Evolutionary conservation across 1,139 yeast genomes (phyloP), one percentile per base, ranked within the genome.

Genomic region (Tardiomyces blankii): DNA sequence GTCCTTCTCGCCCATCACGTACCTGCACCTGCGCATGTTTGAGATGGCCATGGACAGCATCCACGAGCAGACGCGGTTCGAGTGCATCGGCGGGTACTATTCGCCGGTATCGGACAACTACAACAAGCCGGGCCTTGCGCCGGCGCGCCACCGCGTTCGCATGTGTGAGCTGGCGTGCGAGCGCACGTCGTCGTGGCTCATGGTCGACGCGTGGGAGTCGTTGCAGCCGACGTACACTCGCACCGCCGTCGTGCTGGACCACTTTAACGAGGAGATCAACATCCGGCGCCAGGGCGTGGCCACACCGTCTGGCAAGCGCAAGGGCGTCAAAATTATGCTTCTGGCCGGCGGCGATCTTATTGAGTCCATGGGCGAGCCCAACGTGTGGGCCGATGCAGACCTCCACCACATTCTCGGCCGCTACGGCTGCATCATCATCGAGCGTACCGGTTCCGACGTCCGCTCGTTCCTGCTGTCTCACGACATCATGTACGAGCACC

Each of bases 131-230:
- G 99, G 99, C 0, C 70, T 91, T 47, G 97, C 98, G 0, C 78
- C 85, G 0, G 77, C 97, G 0, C 74, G 72, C 51, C 95, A 91
- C 65, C 75, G 99, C 49, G 98, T 91, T 11, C 73, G 97, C 46
- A 91, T 91, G 98, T 89, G 98, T 65, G 97, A 93, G 63, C 72
- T 91, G 61, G 98, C 97, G 0, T 89, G 98, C 65, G 98, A 91
- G 61, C 75, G 98, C 59, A 91, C 99, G 0, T 81, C 93, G 3
- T 80, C 93, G 25, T 91, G 99, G 97, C 73, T 93, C 43, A 93
- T 91, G 97, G 98, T 91, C 21, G 99, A 91, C 64, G 96, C 97
- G 0, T 91, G 99, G 99, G 99, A 91, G 65, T 83, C 95, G 7
- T 70, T 91, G 50, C 98, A 93, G 63, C 86, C 88, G 0, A 75